These are phyloP conservation scores for Tulasnella sp. DNA, from an alignment of 768 basidiomycete species.

Conservation along the genomic window DNA sequence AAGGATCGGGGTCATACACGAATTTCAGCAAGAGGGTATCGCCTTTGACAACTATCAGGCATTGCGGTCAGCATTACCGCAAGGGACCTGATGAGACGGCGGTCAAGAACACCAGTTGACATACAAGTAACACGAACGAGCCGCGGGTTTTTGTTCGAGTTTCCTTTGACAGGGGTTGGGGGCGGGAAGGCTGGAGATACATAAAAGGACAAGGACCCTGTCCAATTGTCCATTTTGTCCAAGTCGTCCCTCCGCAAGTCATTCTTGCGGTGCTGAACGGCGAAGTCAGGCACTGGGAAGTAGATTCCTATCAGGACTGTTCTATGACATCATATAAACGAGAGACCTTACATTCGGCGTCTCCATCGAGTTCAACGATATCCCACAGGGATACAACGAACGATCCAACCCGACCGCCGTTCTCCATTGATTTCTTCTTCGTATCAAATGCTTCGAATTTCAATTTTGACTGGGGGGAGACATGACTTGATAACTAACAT, in stretches of 20 bases:
- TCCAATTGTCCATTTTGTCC: background rate
- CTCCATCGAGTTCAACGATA: background rate
- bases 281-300: background rate
- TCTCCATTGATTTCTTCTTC: background rate
- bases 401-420: background rate
- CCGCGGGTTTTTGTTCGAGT: background rate
- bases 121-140: background rate
- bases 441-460: background rate
- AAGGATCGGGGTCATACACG: slow-evolving; percentile 8
- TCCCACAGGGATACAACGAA: background rate
- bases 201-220: background rate
- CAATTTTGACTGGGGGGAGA: background rate
- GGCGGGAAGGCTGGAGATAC: background rate
- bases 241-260: background rate
- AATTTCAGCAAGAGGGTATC: background rate
- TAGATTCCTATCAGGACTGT: background rate
- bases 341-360: background rate
- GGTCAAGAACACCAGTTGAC: too few relatives aligned
- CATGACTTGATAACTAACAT: background rate
- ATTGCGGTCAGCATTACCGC: background rate
- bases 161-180: background rate
- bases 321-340: background rate
- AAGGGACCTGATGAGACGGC: background rate
- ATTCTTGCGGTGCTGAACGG: background rate
- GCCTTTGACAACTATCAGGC: background rate